A percentile compares a stretch with the other conserved stretches of the same genome.
These are phyloP conservation scores for California macrophylla DNA, from an alignment of 441 rosid genomes.

Conservation along the genomic window DNA sequence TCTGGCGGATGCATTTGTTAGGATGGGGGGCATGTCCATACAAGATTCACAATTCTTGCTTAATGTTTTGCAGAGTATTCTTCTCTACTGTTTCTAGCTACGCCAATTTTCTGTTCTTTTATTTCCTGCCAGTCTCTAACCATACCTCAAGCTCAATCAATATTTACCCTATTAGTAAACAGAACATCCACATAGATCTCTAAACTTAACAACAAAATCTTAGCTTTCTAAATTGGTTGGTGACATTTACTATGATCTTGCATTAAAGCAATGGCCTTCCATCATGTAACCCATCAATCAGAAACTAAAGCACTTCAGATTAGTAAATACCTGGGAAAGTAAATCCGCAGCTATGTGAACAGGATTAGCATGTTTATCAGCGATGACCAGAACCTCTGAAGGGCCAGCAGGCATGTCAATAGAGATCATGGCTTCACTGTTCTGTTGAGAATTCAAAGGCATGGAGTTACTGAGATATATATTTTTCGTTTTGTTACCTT, in stretches of 20 bases:
- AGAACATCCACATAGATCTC: neutral
- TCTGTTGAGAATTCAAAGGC: constrained; percentile 34
- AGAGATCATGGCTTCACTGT: constrained; percentile 92
- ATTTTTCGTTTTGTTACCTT: neutral
- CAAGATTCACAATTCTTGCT: neutral
- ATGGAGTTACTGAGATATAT: neutral
- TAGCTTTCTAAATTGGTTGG: neutral
- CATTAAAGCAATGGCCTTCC: neutral
- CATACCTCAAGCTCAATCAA: neutral
- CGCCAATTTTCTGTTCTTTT: neutral
- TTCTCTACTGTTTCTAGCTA: neutral
- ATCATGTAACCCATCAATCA: neutral
- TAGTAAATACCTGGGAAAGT: constrained; percentile 62
- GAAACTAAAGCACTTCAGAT: constrained; percentile 8
- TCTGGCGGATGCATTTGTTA: neutral
- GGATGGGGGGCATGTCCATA: neutral
- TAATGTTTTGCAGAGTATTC: neutral
- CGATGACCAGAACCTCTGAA: constrained; percentile 86
- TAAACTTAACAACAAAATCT: neutral
- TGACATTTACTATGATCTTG: neutral
- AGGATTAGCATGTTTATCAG: constrained; percentile 66
- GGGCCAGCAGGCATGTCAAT: constrained; percentile 99
- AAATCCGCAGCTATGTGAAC: constrained; percentile 85
- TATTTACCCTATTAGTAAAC: neutral
- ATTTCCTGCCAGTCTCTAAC: neutral